Base-by-base conservation (phyloP, 805 yeast genomes). In the Wickerhamomyces hampshirensis region DNA sequence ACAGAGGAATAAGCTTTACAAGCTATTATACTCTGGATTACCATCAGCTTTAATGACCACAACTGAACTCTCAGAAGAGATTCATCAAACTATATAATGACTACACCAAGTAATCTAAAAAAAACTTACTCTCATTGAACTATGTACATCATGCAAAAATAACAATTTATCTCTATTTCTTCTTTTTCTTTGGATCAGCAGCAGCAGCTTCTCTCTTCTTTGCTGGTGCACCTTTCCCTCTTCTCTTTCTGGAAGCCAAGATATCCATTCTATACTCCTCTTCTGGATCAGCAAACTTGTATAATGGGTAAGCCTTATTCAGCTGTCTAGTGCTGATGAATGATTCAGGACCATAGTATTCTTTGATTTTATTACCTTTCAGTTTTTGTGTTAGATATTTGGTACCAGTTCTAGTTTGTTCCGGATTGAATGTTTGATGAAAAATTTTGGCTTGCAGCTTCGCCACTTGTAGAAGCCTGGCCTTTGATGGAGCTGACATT, bases 161-260 rank as follows among this genome's bases (percentile, higher is more conserved):
- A 7, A 7, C 24, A 21, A 8, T 11, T 7, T 21, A 7, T 11
- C 11, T 21, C 43, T 30, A 49, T 48, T 59, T 55, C 55, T 62
- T 65, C 63, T 71, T 71, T 39, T 62, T 63, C 38, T 62, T 62
- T 26, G 55, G 53, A 18, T 62, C 62, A 17, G 63, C 66, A 30
- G 53, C 46, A 18, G 60, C 59, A 11, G 52, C 57, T 47, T 68
- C 73, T 50, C 69, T 73, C 63, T 72, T 75, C 69, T 84, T 84
- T 68, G 80, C 75, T 50, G 93, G 94, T 10, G 93, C 87, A 60
- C 91, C 89, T 62, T 84, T 84, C 62, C 86, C 89, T 75, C 93
- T 83, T 73, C 83, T 80, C 69, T 79, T 84, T 61, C 85, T 71
- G 38, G 58, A 44, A 15, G 48, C 51, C 23, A 51, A 26, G 16